Evolutionary conservation across 768 basidiomycete genomes (phyloP).

Genomic region (Kwoniella europaea): DNA sequence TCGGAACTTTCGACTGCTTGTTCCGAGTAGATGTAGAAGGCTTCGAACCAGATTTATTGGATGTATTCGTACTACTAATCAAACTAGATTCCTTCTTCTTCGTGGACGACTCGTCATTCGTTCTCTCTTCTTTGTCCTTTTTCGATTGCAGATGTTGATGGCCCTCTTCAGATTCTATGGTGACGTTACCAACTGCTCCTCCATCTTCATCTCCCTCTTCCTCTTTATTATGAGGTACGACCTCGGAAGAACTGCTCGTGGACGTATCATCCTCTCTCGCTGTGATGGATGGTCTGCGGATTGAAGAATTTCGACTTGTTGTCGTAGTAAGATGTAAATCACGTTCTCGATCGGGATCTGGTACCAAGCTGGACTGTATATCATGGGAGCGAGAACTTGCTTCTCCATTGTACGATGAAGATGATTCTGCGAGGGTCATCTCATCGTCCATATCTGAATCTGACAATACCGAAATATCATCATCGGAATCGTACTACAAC

Average conservation of each 20-base stretch:
- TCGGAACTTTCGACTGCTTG: neutral
- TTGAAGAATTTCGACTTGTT: constrained; percentile 25
- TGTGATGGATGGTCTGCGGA: constrained; percentile 20
- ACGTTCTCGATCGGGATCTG: neutral
- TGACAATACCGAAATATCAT: constrained; percentile 41
- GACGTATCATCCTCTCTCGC: constrained; percentile 15
- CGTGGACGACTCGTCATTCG: neutral
- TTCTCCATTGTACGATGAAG: constrained; percentile 7
- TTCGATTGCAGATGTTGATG: constrained; percentile 6
- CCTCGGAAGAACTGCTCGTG: constrained; percentile 1
- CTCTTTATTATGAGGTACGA: neutral
- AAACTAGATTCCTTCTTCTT: neutral
- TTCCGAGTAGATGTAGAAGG: neutral
- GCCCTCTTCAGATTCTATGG: constrained; percentile 20
- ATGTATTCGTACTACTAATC: neutral
- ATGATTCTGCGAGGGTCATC: constrained; percentile 11
- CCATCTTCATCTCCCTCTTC: constrained; percentile 4
- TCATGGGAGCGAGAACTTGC: neutral
- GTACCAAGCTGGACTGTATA: neutral
- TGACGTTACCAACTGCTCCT: constrained; percentile 18
- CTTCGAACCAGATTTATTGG: neutral
- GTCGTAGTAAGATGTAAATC: constrained; percentile 35
- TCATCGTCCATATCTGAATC: constrained; percentile 57
- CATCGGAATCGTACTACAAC: constrained; percentile 36
- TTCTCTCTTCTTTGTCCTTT: neutral